Evolutionary conservation across 352 stramenopile species (phyloP).

Genomic region (Phytophthora fragariae): DNA sequence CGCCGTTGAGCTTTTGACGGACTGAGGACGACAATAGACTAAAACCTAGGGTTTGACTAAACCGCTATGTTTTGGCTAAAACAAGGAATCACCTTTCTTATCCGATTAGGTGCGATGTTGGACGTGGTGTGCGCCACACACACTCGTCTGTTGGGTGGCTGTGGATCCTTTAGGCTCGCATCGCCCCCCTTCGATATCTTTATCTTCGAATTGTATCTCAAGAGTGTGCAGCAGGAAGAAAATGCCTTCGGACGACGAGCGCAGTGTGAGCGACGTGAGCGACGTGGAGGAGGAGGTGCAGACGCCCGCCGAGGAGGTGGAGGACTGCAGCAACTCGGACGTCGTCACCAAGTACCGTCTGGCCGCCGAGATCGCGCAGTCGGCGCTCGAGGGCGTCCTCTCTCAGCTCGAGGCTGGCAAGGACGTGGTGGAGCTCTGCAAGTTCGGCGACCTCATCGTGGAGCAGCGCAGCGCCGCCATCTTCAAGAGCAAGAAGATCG

Average conservation of each 20-base stretch:
- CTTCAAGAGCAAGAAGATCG: conserved; percentile 97
- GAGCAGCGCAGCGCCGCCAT: conserved; percentile 89
- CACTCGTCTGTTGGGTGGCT: not conserved
- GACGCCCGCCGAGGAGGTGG: conserved; percentile 68
- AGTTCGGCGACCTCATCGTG: conserved; percentile 91
- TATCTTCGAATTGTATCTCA: conserved; percentile 12
- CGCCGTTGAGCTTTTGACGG: not conserved
- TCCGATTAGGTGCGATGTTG: not conserved
- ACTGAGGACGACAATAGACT: not conserved
- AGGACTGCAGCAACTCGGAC: conserved; percentile 92
- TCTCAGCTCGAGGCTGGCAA: conserved; percentile 93
- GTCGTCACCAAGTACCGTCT: conserved; percentile 98
- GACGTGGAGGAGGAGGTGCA: conserved; percentile 76
- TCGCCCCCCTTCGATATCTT: conserved; percentile 25
- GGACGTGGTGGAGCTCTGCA: conserved; percentile 96
- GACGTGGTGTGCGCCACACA: not conserved
- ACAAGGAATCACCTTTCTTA: no score
- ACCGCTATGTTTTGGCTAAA: not conserved
- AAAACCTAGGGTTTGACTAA: not conserved
- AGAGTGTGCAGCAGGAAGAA: not conserved
- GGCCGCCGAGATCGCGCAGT: conserved; percentile 98
- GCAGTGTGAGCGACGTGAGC: conserved; percentile 66
- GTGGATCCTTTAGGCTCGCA: not conserved
- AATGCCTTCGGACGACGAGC: conserved; percentile 57
- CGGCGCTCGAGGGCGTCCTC: conserved; percentile 96